Base-by-base conservation (phyloP, 2,329 filamentous ascomycete species). In the Verticillium tricorpus region DNA sequence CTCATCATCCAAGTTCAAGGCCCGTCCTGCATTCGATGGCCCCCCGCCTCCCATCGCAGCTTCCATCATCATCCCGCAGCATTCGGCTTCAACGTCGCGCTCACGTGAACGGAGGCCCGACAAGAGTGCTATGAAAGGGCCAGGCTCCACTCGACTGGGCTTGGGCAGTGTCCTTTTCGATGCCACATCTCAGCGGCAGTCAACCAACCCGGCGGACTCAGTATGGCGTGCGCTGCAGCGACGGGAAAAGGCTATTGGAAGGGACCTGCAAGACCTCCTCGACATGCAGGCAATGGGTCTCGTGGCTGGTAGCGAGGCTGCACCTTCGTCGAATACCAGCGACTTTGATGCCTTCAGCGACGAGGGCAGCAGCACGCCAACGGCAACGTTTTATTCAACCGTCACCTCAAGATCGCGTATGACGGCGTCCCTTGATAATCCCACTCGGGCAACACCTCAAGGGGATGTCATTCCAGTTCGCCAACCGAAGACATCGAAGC, bases 391-490 rank as follows among this genome's bases (percentile, higher is more conserved):
- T 56, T 75, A 78, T 61, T 77, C 78, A 1, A 73, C 74, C 3
- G 69, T 71, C 11, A 75, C 74, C 0, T 75, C 77, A 34, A 75
- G 73, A 45, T 78, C 77, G 3, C 76, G 72, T 17, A 76, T 78
- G 73, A 64, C 68, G 28, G 77, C 70, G 60, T 77, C 74, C 0
- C 69, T 88, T 58, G 79, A 80, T 40, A 69, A 76, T 1, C 73
- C 74, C 0, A 70, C 73, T 2, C 70, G 69, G 6, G 73, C 77
- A 0, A 78, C 75, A 0, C 66, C 74, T 1, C 72, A 78, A 5
- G 82, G 80, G 9, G 77, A 77, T n/a, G 76, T 89, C 56, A 78
- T 87, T n/a, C 87, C 86, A 1, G 82, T 87, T 40, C 82, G 82
- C 32, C 86, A 89, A 65, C 86, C 86, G 0, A 77, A 77, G 34